These are phyloP conservation scores for Monilinia fructicola DNA, from an alignment of 2,329 filamentous ascomycete species.

Conservation along the genomic window DNA sequence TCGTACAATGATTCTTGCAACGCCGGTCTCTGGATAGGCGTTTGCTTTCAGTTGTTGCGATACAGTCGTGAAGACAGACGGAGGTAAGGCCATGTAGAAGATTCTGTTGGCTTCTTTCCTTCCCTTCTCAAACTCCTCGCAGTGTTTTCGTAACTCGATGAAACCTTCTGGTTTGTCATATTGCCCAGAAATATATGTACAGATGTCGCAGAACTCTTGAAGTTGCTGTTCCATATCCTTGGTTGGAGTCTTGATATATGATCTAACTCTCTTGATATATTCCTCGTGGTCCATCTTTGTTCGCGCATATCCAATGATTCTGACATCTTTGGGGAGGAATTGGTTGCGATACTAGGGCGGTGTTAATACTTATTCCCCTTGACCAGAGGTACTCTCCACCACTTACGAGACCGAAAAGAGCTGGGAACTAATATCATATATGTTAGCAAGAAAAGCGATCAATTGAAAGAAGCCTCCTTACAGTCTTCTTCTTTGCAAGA, in stretches of 20 bases:
- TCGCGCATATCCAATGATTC: constrained; percentile 96
- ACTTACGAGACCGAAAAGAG: constrained; percentile 94
- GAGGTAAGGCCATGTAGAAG: constrained; percentile 99
- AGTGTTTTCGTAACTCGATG: constrained; percentile 76
- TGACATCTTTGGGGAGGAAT: constrained; percentile 95
- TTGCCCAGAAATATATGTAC: constrained; percentile 93
- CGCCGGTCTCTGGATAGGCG: constrained; percentile 89
- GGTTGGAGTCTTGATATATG: constrained; percentile 97
- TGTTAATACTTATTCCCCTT: constrained; percentile 27
- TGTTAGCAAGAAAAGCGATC: constrained; percentile 28
- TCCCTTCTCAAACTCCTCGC: constrained; percentile 80
- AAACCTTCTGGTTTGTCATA: constrained; percentile 98
- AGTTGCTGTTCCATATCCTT: constrained; percentile 97
- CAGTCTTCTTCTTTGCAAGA: constrained; percentile 99
- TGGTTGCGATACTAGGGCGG: constrained; percentile 85
- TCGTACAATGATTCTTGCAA: constrained; percentile 89
- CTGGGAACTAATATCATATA: constrained; percentile 72
- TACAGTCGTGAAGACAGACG: constrained; percentile 96
- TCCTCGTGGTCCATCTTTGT: constrained; percentile 99
- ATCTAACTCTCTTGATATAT: constrained; percentile 90
- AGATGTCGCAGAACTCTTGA: constrained; percentile 81
- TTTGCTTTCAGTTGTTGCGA: constrained; percentile 96
- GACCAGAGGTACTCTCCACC: constrained; percentile 20
- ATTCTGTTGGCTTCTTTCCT: constrained; percentile 83
- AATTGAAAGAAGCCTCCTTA: constrained; percentile 45